Evolutionary conservation across 371 early-diverging fungal species (phyloP), one percentile per base, ranked within the genome.

Genomic region (Choanephora cucurbitarum): DNA sequence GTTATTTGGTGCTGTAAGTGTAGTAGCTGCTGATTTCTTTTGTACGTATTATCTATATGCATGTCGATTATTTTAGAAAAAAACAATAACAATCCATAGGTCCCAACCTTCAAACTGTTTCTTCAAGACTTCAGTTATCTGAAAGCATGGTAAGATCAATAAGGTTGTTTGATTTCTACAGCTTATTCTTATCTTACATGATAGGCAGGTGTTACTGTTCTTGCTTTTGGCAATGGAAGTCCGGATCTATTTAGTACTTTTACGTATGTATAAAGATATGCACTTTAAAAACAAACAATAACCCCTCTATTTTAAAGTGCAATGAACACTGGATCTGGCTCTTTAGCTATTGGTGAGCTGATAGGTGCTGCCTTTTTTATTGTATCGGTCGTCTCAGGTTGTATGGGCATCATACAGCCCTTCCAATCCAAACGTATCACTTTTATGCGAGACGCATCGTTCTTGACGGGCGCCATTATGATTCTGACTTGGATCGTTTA

Each of bases 141-240:
- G 88, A 88, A 65, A 84, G 85, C 69, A 77, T 84, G 83, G 87
- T 80, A 72, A 58, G 54, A n/a, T n/a, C n/a, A n/a, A n/a, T n/a
- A n/a, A n/a, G n/a, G n/a, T n/a, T n/a, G n/a, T n/a, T n/a, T n/a
- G n/a, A n/a, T n/a, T n/a, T n/a, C n/a, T n/a, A n/a, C n/a, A n/a
- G n/a, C n/a, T n/a, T n/a, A n/a, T n/a, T n/a, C n/a, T n/a, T n/a
- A n/a, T n/a, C n/a, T n/a, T n/a, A n/a, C n/a, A n/a, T n/a, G n/a
- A 28, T 60, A 85, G 80, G 93, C 93, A 2, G 93, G 93, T n/a
- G 93, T 93, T 13, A 92, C 93, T 1, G 77, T 93, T 57, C 75
- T 93, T 41, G 93, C 93, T 1, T 82, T 93, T 53, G 93, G 93
- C 22, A 93, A 93, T 63, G 93, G 89, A 18, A 87, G 90, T 13